phyloP scores from a whole-genome alignment of 768 basidiomycete genomes.

The Suillus clintonianus region DNA sequence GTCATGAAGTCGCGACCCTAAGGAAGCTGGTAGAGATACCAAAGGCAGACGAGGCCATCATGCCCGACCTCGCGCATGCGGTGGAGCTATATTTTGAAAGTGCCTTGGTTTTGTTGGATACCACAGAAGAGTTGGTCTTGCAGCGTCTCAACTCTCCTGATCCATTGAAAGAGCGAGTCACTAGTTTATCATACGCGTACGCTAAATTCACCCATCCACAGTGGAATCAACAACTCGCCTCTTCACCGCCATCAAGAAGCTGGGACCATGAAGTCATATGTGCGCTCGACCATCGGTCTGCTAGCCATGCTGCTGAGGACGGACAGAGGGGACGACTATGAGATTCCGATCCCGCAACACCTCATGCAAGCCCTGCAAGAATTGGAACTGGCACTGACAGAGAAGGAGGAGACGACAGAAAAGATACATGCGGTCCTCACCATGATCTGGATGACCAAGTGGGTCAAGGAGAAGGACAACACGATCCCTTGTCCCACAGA shows the following conservation, averaged over 20 bases:
- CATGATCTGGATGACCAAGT: constrained; percentile 11
- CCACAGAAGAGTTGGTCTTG: constrained; percentile 9
- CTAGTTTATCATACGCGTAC: not conserved
- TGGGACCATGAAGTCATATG: constrained; percentile 17
- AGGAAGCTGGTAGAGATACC: not conserved
- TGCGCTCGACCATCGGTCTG: not conserved
- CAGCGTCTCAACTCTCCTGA: constrained; percentile 12
- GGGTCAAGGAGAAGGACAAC: not conserved
- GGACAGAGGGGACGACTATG: not conserved
- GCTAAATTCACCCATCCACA: not conserved
- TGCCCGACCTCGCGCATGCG: not conserved
- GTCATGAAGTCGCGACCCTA: not conserved
- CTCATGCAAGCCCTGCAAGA: not conserved
- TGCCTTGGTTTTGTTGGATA: not conserved
- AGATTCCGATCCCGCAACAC: not conserved
- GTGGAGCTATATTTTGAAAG: constrained; percentile 9
- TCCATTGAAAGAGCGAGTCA: constrained; percentile 5
- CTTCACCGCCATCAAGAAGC: constrained; percentile 21
- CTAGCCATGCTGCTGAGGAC: constrained; percentile 4
- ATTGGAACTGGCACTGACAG: not conserved
- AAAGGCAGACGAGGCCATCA: not conserved
- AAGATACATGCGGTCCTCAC: constrained; percentile 11
- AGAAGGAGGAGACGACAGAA: not conserved
- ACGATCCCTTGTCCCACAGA: constrained; percentile 20
- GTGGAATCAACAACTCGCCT: constrained; percentile 25